phyloP scores from a whole-genome alignment of 768 basidiomycete genomes.

The Fibroporia radiculosa region DNA sequence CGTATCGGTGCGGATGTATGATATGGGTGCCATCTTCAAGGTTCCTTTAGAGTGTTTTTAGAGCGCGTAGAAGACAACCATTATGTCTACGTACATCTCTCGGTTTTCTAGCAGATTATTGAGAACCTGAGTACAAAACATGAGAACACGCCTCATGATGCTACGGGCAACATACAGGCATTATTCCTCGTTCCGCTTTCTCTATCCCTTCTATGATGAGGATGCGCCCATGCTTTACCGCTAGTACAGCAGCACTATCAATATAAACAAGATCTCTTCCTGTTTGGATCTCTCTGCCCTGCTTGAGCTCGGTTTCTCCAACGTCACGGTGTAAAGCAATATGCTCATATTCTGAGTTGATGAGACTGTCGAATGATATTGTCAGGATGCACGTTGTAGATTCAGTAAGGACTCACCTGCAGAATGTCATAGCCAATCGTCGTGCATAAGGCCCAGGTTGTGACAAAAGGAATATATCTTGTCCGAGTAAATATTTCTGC shows the following conservation, averaged over 20 bases:
- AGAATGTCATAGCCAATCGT: slow-evolving; percentile 54
- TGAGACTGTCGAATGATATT: slow-evolving; percentile 23
- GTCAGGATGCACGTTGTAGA: neutral
- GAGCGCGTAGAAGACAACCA: too few relatives aligned
- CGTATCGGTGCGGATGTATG: slow-evolving; percentile 53
- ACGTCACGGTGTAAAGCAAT: slow-evolving; percentile 61
- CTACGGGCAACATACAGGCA: slow-evolving; percentile 42
- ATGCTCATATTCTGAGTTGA: slow-evolving; percentile 64
- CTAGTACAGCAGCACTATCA: slow-evolving; percentile 59
- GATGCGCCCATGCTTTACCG: slow-evolving; percentile 57
- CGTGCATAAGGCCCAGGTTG: slow-evolving; percentile 65
- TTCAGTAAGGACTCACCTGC: slow-evolving; percentile 31
- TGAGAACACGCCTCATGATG: neutral
- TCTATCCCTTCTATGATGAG: slow-evolving; percentile 66
- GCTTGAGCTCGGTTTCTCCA: slow-evolving; percentile 67
- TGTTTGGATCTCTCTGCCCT: slow-evolving; percentile 55
- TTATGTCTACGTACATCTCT: slow-evolving; percentile 51
- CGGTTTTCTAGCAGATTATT: slow-evolving; percentile 65
- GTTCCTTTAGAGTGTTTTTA: slow-evolving; percentile 50
- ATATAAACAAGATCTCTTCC: slow-evolving; percentile 61
- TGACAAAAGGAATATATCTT: slow-evolving; percentile 58
- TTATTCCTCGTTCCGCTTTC: slow-evolving; percentile 65
- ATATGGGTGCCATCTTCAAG: slow-evolving; percentile 66
- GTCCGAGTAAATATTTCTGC: slow-evolving; percentile 61
- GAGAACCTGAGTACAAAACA: slow-evolving; percentile 26